A percentile compares a stretch with the other conserved stretches of the same genome.
Conservation (phyloP, 768 basidiomycete genomes). For the Kwoniella pini region DNA sequence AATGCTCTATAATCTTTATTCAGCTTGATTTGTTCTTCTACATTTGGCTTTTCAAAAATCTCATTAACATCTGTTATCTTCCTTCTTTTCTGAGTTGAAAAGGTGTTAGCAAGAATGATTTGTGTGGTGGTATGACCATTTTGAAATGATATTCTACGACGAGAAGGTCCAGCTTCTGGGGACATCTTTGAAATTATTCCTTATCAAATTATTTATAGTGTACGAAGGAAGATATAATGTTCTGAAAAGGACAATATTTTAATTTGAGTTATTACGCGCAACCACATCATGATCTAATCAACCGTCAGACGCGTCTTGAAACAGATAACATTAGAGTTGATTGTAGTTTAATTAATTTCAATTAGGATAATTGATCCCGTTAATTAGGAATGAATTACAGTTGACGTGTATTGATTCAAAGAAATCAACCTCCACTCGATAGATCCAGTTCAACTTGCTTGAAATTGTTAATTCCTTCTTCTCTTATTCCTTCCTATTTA, state of each 20-base stretch:
- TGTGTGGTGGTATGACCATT: not conserved
- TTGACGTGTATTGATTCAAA: not conserved
- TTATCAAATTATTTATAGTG: too few relatives aligned
- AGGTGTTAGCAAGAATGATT: not conserved
- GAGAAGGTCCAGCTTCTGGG: slow-evolving; percentile 19
- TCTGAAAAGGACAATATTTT: too few relatives aligned
- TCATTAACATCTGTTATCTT: slow-evolving; percentile 24
- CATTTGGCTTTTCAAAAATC: slow-evolving; percentile 27
- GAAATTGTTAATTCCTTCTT: not conserved
- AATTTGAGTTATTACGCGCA: too few relatives aligned
- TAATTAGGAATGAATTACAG: not conserved
- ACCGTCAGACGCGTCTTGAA: too few relatives aligned
- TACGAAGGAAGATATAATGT: too few relatives aligned
- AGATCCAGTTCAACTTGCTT: too few relatives aligned
- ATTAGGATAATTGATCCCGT: slow-evolving; percentile 8
- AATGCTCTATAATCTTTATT: slow-evolving; percentile 29
- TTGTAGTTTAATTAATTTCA: too few relatives aligned
- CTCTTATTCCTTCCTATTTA: not conserved
- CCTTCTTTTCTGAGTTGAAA: slow-evolving; percentile 17
- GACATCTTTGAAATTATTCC: slow-evolving; percentile 2
- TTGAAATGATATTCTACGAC: not conserved
- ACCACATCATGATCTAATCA: too few relatives aligned
- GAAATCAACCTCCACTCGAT: slow-evolving; percentile 12
- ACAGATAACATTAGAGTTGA: too few relatives aligned
- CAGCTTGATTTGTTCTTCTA: slow-evolving; percentile 29